Evolutionary conservation across 306 rosid species (phyloP), one percentile per base, ranked within the genome.

Genomic region (Cajanus cajan): DNA sequence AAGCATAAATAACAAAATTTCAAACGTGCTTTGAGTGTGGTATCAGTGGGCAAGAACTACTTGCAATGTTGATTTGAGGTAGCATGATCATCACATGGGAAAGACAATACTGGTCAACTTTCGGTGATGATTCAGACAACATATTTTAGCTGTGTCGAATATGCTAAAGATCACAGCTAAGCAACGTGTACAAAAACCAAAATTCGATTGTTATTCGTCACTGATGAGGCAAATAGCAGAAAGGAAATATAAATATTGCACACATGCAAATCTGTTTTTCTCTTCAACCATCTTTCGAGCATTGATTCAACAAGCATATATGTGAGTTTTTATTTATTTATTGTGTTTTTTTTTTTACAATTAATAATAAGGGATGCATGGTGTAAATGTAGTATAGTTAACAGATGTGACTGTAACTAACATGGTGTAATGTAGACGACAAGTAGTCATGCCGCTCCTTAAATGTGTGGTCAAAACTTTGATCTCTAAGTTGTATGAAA

Each of bases 21-120:
- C 15, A 28, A 4, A 70, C 28, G 61, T 47, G 62, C 8, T 31
- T 69, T 16, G 33, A 70, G 45, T 15, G 43, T 28, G 59, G 34
- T 57, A 22, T 40, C 4, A 58, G 41, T 58, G 69, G 43, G 78
- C 2, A 57, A 74, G 68, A 74, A 39, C 21, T 3, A 68, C 55
- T 73, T 14, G 41, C 43, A 37, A 5, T 40, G 57, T 24, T 31
- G 55, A 57, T 37, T 2, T 22, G 36, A 40, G 55, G 78, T 39
- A 18, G 10, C 64, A 48, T 51, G 33, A 34, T 34, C 77, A 34
- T 61, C 21, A 61, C 77, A 72, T 72, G 50, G 65, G 8, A 12
- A 21, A 37, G 22, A 71, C 51, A 71, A 71, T 71, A 21, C 18
- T 50, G 64, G 34, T 51, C 76, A 71, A 71, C 13, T 50, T 71